Conservation (phyloP, 2,329 filamentous ascomycete genomes). For the Xylaria sp. region DNA sequence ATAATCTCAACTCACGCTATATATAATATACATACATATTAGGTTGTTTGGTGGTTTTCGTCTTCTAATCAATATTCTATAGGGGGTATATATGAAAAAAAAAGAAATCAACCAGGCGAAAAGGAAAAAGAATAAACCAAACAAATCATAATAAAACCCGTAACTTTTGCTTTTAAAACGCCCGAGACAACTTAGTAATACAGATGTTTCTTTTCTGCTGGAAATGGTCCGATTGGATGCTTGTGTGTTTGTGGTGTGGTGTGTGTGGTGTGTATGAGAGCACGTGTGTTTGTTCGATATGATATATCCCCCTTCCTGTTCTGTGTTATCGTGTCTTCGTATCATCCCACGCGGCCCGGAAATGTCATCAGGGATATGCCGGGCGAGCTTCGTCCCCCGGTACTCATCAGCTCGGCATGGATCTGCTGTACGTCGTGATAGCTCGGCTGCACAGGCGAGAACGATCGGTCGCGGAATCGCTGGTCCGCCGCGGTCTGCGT, state of each 20-base stretch:
- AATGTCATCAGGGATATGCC: conserved; percentile 19
- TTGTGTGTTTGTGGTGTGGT: too few species aligned
- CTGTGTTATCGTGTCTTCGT: background rate
- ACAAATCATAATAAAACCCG: background rate
- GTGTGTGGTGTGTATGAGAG: too few species aligned
- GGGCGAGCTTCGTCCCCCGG: conserved; percentile 18
- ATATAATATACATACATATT: background rate
- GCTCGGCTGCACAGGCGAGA: conserved; percentile 1
- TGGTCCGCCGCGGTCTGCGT: conserved; percentile 10
- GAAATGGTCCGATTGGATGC: too few species aligned
- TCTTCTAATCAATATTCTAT: conserved; percentile 17
- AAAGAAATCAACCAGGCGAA: too few species aligned
- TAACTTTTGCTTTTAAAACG: background rate
- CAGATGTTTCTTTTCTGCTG: too few species aligned
- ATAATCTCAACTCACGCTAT: conserved; percentile 3
- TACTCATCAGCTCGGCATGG: conserved; percentile 14
- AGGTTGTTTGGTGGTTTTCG: background rate
- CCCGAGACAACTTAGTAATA: too few species aligned
- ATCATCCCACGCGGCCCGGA: conserved; percentile 9
- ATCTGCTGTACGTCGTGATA: conserved; percentile 11
- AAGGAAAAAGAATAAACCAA: too few species aligned
- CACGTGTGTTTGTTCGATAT: background rate
- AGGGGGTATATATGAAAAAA: conserved; percentile 13
- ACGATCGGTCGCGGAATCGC: background rate
- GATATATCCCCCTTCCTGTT: background rate